Evolutionary conservation across 768 basidiomycete species (phyloP).

Genomic region (Podaxis sp.): DNA sequence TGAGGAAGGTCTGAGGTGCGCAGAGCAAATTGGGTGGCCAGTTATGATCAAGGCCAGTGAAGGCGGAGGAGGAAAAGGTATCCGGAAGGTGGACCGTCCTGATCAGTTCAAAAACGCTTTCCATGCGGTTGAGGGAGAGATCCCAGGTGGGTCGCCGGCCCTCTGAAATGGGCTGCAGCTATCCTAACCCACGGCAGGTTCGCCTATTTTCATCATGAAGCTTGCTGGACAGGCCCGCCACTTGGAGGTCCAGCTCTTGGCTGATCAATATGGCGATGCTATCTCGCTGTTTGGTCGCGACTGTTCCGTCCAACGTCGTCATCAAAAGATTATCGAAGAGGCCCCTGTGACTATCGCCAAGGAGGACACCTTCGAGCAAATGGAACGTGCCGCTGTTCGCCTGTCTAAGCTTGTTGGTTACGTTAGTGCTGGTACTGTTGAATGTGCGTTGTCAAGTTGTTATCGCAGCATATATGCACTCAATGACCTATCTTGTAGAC

Average conservation of each 20-base stretch:
- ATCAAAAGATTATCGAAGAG: constrained; percentile 99
- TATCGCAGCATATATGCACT: constrained; percentile 6
- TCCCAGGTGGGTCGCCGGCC: constrained; percentile 66
- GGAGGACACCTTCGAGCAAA: constrained; percentile 87
- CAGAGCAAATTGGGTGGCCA: constrained; percentile 90
- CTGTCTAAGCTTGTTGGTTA: constrained; percentile 99
- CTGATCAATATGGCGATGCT: constrained; percentile 98
- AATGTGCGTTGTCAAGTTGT: constrained; percentile 57
- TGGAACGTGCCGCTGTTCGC: constrained; percentile 99
- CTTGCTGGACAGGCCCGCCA: constrained; percentile 97
- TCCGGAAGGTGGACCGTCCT: constrained; percentile 84
- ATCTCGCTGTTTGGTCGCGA: constrained; percentile 99
- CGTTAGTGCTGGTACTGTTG: constrained; percentile 97
- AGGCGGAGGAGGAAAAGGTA: constrained; percentile 99
- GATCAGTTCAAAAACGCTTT: constrained; percentile 93
- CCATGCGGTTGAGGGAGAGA: constrained; percentile 91
- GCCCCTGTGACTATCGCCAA: constrained; percentile 97
- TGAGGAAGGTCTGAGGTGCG: constrained; percentile 79
- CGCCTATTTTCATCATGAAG: constrained; percentile 99
- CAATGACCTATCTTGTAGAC: constrained; percentile 42
- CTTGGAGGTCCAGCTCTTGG: constrained; percentile 95
- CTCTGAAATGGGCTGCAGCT: constrained; percentile 10
- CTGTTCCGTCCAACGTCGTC: constrained; percentile 97
- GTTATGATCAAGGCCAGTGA: constrained; percentile 99
- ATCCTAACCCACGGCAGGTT: constrained; percentile 47